phyloP scores from a whole-genome alignment of 2,329 filamentous ascomycete genomes.

The Neofusicoccum laricinum region DNA sequence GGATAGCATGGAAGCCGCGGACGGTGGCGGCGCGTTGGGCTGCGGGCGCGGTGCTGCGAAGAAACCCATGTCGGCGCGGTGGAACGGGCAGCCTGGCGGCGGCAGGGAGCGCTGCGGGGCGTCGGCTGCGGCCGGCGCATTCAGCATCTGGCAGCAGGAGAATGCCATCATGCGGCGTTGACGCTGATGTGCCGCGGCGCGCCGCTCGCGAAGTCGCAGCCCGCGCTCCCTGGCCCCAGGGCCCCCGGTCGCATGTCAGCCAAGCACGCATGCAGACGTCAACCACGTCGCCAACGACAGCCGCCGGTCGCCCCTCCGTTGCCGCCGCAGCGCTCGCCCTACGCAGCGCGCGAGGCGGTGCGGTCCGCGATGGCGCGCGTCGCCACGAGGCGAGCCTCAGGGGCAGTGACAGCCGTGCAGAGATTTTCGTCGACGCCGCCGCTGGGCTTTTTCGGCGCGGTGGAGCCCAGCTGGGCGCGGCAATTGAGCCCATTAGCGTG shows the following conservation, averaged over 20 bases:
- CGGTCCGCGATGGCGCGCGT: slow-evolving; percentile 12
- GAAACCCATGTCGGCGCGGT: background rate
- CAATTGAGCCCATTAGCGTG: slow-evolving; percentile 4
- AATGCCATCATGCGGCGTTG: slow-evolving; percentile 10
- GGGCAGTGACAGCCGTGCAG: background rate
- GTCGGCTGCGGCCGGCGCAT: background rate
- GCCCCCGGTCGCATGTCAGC: background rate
- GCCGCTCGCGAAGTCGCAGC: background rate
- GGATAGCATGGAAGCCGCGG: background rate
- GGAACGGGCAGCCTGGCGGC: background rate
- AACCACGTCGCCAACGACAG: slow-evolving; percentile 5
- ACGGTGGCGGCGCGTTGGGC: background rate
- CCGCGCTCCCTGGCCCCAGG: background rate
- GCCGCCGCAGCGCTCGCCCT: background rate
- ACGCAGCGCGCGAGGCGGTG: slow-evolving; percentile 1
- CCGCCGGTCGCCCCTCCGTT: background rate
- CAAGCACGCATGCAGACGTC: slow-evolving; percentile 13
- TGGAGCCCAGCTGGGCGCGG: slow-evolving; percentile 9
- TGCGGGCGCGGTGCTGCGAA: background rate
- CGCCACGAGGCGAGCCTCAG: slow-evolving; percentile 6
- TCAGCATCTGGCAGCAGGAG: background rate
- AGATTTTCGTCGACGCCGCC: slow-evolving; percentile 6
- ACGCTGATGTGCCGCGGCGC: background rate
- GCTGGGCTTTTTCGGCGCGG: background rate
- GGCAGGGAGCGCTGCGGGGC: background rate